These are phyloP conservation scores for Cordyceps farinosa DNA, from an alignment of 2,329 filamentous ascomycete species.

Conservation along the genomic window DNA sequence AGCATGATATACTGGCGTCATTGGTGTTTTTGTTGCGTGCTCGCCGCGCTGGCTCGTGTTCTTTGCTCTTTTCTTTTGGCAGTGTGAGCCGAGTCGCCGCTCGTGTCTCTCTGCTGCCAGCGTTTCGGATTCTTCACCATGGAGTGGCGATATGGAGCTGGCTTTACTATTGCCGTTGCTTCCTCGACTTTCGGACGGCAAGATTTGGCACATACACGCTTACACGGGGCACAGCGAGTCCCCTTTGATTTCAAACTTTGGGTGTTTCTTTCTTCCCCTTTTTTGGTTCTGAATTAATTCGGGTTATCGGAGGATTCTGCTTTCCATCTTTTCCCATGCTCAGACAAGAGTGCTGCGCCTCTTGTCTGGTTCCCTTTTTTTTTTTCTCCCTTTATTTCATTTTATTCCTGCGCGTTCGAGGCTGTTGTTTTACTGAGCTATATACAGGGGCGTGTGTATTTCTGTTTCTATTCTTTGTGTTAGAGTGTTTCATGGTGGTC, in stretches of 20 bases:
- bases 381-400: neutral
- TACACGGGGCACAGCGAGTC: constrained; percentile 11
- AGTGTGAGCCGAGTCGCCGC: neutral
- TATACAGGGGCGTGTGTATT: constrained; percentile 25
- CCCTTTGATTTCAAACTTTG: neutral
- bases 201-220: neutral
- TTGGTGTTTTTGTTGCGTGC: constrained; percentile 10
- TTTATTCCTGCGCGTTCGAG: constrained; percentile 9
- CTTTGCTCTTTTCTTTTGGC: neutral
- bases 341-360: constrained; percentile 12
- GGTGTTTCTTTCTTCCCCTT: neutral
- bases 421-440: constrained; percentile 16
- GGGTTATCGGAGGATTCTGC: neutral
- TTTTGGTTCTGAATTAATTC: neutral
- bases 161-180: constrained; percentile 5
- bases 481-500: constrained; percentile 9
- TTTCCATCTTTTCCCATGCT: neutral
- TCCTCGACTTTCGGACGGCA: constrained; percentile 2
- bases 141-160: constrained; percentile 16
- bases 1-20: constrained; percentile 16
- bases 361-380: neutral
- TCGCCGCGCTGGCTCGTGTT: neutral
- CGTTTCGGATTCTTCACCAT: constrained; percentile 4
- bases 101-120: neutral
- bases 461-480: neutral